Evolutionary conservation across 2,329 filamentous ascomycete genomes (phyloP).

Genomic region (Alternaria burnsii): DNA sequence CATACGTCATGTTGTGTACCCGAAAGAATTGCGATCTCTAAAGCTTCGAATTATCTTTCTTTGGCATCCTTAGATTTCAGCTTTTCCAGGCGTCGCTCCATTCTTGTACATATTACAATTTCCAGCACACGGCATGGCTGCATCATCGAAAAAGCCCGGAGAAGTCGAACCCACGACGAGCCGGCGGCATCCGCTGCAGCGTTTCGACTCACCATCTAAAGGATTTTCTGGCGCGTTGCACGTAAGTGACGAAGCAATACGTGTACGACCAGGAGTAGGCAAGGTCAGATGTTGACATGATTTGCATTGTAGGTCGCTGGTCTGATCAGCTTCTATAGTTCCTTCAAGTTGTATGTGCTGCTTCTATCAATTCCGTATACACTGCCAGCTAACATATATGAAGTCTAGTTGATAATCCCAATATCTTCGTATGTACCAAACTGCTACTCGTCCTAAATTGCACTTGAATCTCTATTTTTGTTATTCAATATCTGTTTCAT

Average conservation of each 20-base stretch:
- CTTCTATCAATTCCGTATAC: neutral
- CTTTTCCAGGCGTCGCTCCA: neutral
- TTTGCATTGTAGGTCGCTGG: conserved; percentile 42
- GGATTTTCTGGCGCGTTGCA: conserved; percentile 71
- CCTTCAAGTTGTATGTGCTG: conserved; percentile 51
- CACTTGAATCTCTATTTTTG: neutral
- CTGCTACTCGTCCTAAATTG: neutral
- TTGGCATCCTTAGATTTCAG: neutral
- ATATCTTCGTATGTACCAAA: conserved; percentile 31
- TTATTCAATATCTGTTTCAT: neutral
- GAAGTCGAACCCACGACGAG: conserved; percentile 34
- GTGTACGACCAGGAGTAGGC: neutral
- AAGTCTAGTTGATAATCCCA: conserved; percentile 44
- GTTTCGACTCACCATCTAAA: conserved; percentile 70
- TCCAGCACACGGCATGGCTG: conserved; percentile 9
- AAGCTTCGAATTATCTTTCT: neutral
- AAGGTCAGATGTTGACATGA: neutral
- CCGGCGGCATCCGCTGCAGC: conserved; percentile 68
- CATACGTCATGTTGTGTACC: conserved; percentile 20
- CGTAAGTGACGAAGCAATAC: conserved; percentile 32
- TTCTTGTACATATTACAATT: neutral
- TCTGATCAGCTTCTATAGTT: conserved; percentile 56
- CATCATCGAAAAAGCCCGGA: neutral
- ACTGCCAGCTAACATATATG: conserved; percentile 10
- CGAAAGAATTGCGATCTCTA: conserved; percentile 1